Conservation (phyloP, 306 rosid genomes). For the Cucurbita ficifolia region DNA sequence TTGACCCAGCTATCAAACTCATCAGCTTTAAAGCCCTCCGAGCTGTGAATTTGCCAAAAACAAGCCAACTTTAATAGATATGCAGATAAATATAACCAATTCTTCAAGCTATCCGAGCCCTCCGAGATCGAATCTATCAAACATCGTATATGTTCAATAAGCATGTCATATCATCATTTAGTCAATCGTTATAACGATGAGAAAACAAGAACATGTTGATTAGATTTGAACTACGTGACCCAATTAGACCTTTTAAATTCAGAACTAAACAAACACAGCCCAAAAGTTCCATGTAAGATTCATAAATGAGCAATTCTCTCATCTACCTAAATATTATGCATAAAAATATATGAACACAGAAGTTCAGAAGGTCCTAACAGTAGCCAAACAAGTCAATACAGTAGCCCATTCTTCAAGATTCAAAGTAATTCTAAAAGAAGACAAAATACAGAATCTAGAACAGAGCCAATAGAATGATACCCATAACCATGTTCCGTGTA, state of each 20-base stretch:
- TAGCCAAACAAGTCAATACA: constrained; percentile 6
- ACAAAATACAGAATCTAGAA: background rate
- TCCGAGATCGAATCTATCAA: background rate
- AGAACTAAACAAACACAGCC: background rate
- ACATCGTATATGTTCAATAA: background rate
- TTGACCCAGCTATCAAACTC: constrained; percentile 69
- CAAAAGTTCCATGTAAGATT: background rate
- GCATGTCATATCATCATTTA: background rate
- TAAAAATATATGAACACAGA: background rate
- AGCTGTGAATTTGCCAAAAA: constrained; percentile 29
- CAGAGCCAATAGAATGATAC: constrained; percentile 17
- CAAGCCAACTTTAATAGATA: background rate
- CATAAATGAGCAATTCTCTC: background rate
- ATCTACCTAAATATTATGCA: background rate
- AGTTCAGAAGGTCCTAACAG: background rate
- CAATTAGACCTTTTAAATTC: background rate
- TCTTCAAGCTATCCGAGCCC: background rate
- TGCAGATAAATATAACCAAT: background rate
- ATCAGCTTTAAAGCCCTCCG: constrained; percentile 38
- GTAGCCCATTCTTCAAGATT: background rate
- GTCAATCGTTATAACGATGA: background rate
- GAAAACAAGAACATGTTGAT: background rate
- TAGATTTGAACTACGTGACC: background rate
- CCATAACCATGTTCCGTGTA: constrained; percentile 65
- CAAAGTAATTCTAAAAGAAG: background rate